Base-by-base conservation (phyloP, 2,329 filamentous ascomycete species). In the Xylariaceae sp. region DNA sequence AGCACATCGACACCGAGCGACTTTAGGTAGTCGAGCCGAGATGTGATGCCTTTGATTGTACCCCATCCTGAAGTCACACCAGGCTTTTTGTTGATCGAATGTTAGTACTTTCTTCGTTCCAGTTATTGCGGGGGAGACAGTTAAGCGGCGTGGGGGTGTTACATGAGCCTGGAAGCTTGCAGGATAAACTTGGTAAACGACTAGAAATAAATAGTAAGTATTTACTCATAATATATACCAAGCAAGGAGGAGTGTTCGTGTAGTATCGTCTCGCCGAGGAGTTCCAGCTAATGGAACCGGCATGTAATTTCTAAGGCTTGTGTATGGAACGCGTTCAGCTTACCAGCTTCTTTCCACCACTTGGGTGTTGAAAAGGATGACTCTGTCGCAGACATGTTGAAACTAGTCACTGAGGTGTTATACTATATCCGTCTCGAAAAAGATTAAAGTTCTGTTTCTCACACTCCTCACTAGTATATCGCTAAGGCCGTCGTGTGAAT, bases 41-140 rank as follows among this genome's bases (percentile, higher is more conserved):
- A 80, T 10, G 82, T 81, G 54, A 89, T 84, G n/a, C 87, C 87
- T 6, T 77, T 79, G 18, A 90, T 73, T 60, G 88, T 82, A 10
- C 86, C 85, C 62, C 84, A 76, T 49, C 87, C 84, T 58, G 67
- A 62, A 9, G 55, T 65, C 18, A 57, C 44, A 12, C 60, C 60
- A 40, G 57, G 54, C 60, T 62, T 60, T 55, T 49, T 18, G 10
- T 48, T 47, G 49, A 18, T 10, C 20, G 42, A 26, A 43, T 20
- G 29, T 37, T 20, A 18, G 52, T 18, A 23, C 19, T 57, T 52
- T 53, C 44, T 14, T 42, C 9, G 7, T 43, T 26, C 29, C n/a
- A 4, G 18, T 37, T 10, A 10, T 10, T 37, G 32, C 32, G 5
- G 32, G 12, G 5, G 32, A 37, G 12, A 16, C 14, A 37, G 32